Evolutionary conservation across 2,329 filamentous ascomycete genomes (phyloP).

Genomic region (Chalara sp.): DNA sequence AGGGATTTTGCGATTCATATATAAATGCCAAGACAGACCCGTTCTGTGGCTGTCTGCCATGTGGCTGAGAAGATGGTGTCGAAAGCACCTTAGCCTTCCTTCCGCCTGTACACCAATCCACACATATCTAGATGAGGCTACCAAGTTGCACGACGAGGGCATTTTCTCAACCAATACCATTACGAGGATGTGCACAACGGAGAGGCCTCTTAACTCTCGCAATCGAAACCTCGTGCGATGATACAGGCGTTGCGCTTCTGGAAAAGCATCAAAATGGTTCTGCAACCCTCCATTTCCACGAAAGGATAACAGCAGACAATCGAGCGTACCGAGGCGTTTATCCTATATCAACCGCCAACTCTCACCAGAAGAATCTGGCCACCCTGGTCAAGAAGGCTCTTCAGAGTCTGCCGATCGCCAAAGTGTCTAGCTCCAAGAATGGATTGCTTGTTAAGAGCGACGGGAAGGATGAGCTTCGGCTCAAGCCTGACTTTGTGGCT

Average conservation of each 20-base stretch:
- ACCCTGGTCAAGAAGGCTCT: constrained; percentile 61
- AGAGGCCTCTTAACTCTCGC: constrained; percentile 52
- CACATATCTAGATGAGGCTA: too few species aligned
- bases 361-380: constrained; percentile 67
- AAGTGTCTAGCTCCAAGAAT: constrained; percentile 12
- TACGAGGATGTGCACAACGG: constrained; percentile 5
- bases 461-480: constrained; percentile 23
- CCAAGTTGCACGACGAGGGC: too few species aligned
- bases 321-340: constrained; percentile 70
- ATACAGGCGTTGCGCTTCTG: constrained; percentile 82
- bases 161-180: too few species aligned
- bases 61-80: too few species aligned
- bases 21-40: too few species aligned
- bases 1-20: too few species aligned
- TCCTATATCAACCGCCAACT: constrained; percentile 66
- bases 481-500: constrained; percentile 73
- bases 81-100: too few species aligned
- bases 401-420: constrained; percentile 34
- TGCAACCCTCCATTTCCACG: constrained; percentile 67
- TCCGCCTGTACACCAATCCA: too few species aligned
- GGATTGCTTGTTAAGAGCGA: constrained; percentile 5
- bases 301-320: constrained; percentile 77
- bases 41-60: too few species aligned
- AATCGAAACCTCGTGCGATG: constrained; percentile 85
- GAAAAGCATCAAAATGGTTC: constrained; percentile 39